A percentile compares a stretch with the other conserved stretches of the same genome.
Conservation (phyloP, 2,329 filamentous ascomycete genomes). For the Colletotrichum orbiculare region DNA sequence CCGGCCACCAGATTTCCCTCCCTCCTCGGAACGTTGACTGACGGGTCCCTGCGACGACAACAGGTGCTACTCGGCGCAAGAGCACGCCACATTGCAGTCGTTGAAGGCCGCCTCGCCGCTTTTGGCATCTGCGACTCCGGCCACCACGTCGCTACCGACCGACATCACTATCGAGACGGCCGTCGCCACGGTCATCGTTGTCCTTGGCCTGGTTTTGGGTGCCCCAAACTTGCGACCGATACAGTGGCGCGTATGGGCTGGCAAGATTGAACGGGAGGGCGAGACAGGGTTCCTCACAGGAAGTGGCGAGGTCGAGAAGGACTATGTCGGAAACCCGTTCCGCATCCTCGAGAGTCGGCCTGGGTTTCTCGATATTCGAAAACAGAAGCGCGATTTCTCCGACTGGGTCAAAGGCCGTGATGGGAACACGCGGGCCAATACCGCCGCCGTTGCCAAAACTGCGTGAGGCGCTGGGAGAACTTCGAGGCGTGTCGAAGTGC, state of each 20-base stretch:
- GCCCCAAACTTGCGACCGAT: constrained; percentile 86
- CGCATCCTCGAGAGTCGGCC: constrained; percentile 80
- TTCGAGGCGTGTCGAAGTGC: too few species aligned
- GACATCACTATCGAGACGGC: constrained; percentile 93
- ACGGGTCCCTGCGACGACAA: background rate
- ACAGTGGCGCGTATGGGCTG: constrained; percentile 83
- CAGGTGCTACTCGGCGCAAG: constrained; percentile 96
- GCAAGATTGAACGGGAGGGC: constrained; percentile 84
- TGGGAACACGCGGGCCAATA: constrained; percentile 35
- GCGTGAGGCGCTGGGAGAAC: too few species aligned
- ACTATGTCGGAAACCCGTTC: constrained; percentile 83
- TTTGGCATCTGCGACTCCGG: constrained; percentile 55
- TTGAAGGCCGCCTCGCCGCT: constrained; percentile 53
- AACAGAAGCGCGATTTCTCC: constrained; percentile 81
- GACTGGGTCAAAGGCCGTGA: constrained; percentile 70
- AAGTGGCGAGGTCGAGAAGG: constrained; percentile 75
- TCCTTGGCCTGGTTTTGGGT: constrained; percentile 81
- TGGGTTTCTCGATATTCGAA: constrained; percentile 89
- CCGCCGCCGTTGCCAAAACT: too few species aligned
- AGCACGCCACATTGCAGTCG: constrained; percentile 82
- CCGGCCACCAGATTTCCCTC: background rate
- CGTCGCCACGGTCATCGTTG: constrained; percentile 82
- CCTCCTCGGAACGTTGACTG: too few species aligned
- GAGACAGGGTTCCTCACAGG: constrained; percentile 65
- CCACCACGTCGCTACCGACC: constrained; percentile 72